Evolutionary conservation across 192 early-diverging fungal species (phyloP).

Genomic region (Linnemannia exigua): DNA sequence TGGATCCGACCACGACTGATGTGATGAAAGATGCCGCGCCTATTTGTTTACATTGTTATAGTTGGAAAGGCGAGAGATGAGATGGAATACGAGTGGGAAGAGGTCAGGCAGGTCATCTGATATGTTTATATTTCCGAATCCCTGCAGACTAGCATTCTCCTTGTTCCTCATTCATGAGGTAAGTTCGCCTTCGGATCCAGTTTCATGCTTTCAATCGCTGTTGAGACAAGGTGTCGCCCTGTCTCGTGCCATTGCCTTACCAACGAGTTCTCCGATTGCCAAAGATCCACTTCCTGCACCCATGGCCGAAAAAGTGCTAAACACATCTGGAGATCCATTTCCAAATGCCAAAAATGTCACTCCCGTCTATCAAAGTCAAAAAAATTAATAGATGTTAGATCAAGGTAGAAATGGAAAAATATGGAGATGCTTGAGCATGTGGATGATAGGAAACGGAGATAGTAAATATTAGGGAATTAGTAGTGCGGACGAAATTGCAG

Average conservation of each 20-base stretch:
- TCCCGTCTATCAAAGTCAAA: constrained; percentile 63
- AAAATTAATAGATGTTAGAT: not conserved
- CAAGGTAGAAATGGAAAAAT: not conserved
- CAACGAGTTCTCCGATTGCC: constrained; percentile 94
- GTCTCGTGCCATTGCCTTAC: constrained; percentile 58
- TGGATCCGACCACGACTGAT: constrained; percentile 86
- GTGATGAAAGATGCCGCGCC: constrained; percentile 87
- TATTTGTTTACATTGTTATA: not conserved
- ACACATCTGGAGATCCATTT: constrained; percentile 94
- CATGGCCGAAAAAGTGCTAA: constrained; percentile 89
- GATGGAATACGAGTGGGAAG: not conserved
- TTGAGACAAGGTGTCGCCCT: not conserved
- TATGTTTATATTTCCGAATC: not conserved
- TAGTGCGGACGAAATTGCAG: not conserved
- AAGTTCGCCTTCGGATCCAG: not conserved
- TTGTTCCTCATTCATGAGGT: not conserved
- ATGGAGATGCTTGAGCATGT: constrained; percentile 1
- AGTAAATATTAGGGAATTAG: not conserved
- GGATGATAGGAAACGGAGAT: constrained; percentile 3
- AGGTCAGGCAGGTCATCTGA: not conserved
- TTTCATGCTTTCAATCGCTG: not conserved
- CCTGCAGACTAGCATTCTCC: not conserved
- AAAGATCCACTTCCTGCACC: constrained; percentile 78
- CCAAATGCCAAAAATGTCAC: constrained; percentile 88
- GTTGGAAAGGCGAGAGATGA: not conserved